Base-by-base conservation (phyloP, 2,329 filamentous ascomycete species). In the Fusarium sp. region DNA sequence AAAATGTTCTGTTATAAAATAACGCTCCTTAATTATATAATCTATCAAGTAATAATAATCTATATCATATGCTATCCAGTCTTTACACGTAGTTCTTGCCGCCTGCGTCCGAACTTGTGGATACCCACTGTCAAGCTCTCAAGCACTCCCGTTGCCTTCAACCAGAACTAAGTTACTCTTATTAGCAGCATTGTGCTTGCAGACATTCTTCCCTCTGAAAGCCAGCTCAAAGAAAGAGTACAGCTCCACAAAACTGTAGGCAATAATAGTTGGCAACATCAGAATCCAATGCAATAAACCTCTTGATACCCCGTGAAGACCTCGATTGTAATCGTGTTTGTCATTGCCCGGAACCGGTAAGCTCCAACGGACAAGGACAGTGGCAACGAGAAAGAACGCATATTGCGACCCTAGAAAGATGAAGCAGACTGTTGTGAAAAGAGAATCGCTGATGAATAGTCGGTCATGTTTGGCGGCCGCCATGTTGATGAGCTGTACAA, bases 161-260 rank as follows among this genome's bases (percentile, higher is more conserved):
- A 44, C 12, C 2, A 69, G 47, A 7, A 69, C 61, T 3, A 69
- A 30, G 30, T 69, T 65, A 13, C 37, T 61, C 24, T 69, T 69
- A 7, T 22, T 69, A 18, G 65, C 66, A 37, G 66, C 65, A 34
- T 69, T 55, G 29, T 69, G 65, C 14, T 69, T 69, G 25, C 65
- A 69, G 27, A 61, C 65, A 34, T 52, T 25, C 47, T 69, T 69
- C 4, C 66, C 66, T 45, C 66, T 57, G 20, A 70, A 55, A 1
- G 67, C 62, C 22, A 70, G 18, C 22, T 70, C 67, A 4, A 70
- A 70, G n/a, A 70, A 70, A 4, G 67, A 70, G 46, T 54, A 70
- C 6, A 70, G 27, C 47, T 70, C 67, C 6, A 70, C 62, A 34
- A 67, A 57, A n/a, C 67, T 70, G 14, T 70, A 70, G 8, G 54